Base-by-base conservation (phyloP, 306 rosid genomes). In the Elaeagnus macrophylla region DNA sequence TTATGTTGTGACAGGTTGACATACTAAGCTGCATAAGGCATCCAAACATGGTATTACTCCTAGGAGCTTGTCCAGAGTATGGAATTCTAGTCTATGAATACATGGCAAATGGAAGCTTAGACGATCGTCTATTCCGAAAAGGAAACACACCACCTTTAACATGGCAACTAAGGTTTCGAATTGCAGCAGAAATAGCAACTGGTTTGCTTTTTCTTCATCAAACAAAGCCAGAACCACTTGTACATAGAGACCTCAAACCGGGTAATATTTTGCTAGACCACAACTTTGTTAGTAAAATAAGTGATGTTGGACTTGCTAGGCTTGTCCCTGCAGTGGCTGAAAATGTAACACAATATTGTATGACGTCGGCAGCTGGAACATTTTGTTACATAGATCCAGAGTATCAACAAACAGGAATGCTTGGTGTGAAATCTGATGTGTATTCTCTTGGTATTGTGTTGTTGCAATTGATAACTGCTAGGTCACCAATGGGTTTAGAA, bases 351-450 rank as follows among this genome's bases (percentile, higher is more conserved):
- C 99, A 87, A 53, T 91, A 67, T 72, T 49, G 60, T 42, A 61
- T 82, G 83, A 91, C 99, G 12, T 72, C 95, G 5, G 65, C 99
- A 20, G 99, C 99, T 0, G 99, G 99, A 71, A 87, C 96, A 5
- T 91, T 86, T 65, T 91, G 99, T 72, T 91, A 91, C n/a, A 91
- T 91, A 10, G 99, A 87, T 67, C 99, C 99, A 0, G 99, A 91
- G 71, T 91, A 91, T 75, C 99, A 87, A 39, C 95, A 91, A 64
- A 84, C 93, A 35, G 99, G 99, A 61, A 76, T 91, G 83, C 83
- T 91, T 14, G 95, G 99, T 0, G 96, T 87, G 11, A 87, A 87
- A 72, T 91, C 99, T 1, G 99, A 91, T 52, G 82, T 91, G 14
- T 91, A 91, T 66, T 91, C 99, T 59, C 70, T 91, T 0, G 99